These are phyloP conservation scores for Pisolithus thermaeus DNA, from an alignment of 1,284 basidiomycete species.

Conservation along the genomic window DNA sequence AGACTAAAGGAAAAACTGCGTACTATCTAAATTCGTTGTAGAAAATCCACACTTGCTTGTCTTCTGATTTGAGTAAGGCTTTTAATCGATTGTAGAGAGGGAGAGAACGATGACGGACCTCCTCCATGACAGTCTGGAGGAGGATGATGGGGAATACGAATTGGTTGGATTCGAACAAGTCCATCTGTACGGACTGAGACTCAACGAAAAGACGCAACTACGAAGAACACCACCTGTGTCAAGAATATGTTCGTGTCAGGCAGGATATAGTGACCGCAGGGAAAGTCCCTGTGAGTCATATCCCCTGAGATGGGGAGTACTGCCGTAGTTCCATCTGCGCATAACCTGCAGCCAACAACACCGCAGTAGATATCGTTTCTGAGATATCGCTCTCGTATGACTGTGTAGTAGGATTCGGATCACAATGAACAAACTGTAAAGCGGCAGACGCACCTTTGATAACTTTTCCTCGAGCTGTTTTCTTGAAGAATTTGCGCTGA, in stretches of 20 bases:
- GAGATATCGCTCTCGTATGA: conserved; percentile 93
- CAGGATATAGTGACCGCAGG: conserved; percentile 76
- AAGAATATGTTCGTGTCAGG: conserved; percentile 97
- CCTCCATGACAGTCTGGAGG: conserved; percentile 93
- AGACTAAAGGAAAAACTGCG: conserved; percentile 20
- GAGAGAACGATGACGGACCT: conserved; percentile 91
- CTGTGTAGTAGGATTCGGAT: conserved; percentile 29
- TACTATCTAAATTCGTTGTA: conserved; percentile 88
- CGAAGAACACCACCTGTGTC: conserved; percentile 59
- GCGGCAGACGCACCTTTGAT: conserved; percentile 61
- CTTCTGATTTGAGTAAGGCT: conserved; percentile 74
- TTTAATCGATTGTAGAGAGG: conserved; percentile 92
- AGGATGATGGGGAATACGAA: conserved; percentile 82
- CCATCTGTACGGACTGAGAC: conserved; percentile 61
- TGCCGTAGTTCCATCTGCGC: conserved; percentile 35
- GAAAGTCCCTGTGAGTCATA: conserved; percentile 45
- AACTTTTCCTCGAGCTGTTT: conserved; percentile 92
- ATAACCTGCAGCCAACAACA: conserved; percentile 64
- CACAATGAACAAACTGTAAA: neutral
- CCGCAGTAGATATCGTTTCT: conserved; percentile 94
- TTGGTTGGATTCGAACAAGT: conserved; percentile 74
- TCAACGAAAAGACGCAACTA: conserved; percentile 1
- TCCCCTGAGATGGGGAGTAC: conserved; percentile 50
- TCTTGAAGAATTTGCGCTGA: conserved; percentile 89
- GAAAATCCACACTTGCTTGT: conserved; percentile 80